Conservation (phyloP, 2,329 filamentous ascomycete species). For the Cryphonectria nitschkei region DNA sequence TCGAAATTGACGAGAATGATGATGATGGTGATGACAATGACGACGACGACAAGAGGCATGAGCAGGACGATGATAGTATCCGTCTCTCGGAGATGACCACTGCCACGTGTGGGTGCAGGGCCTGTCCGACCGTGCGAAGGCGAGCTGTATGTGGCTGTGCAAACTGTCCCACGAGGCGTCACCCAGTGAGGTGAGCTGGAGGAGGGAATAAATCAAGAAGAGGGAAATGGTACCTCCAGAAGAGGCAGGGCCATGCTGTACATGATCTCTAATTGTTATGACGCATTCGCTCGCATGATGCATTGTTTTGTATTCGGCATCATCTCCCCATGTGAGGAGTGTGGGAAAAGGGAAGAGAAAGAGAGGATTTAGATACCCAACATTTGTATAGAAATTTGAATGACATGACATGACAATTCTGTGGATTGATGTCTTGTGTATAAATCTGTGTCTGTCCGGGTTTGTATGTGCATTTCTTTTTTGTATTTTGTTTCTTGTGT, state of each 20-base stretch:
- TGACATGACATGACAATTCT: not conserved
- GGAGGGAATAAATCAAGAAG: not conserved
- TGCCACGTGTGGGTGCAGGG: slow-evolving; percentile 17
- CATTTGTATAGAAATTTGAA: slow-evolving; percentile 1
- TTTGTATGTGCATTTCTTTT: not conserved
- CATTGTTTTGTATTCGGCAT: too few species aligned
- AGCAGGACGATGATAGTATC: not conserved
- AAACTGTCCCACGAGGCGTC: slow-evolving; percentile 13
- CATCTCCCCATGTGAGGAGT: not conserved
- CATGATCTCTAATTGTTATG: not conserved
- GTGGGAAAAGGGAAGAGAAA: not conserved
- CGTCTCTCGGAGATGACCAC: not conserved
- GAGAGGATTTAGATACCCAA: slow-evolving; percentile 2
- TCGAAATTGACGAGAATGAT: not conserved
- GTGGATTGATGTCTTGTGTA: not conserved
- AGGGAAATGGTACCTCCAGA: not conserved
- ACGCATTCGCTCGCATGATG: not conserved
- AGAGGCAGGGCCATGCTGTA: not conserved
- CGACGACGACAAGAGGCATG: not conserved
- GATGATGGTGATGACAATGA: not conserved
- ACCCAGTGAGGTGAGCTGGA: not conserved
- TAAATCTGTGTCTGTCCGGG: not conserved
- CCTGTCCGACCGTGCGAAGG: slow-evolving; percentile 16
- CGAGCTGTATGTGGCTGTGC: slow-evolving; percentile 22
- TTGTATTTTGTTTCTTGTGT: not conserved